Evolutionary conservation across 306 rosid genomes (phyloP).

Genomic region (Lablab purpureus): DNA sequence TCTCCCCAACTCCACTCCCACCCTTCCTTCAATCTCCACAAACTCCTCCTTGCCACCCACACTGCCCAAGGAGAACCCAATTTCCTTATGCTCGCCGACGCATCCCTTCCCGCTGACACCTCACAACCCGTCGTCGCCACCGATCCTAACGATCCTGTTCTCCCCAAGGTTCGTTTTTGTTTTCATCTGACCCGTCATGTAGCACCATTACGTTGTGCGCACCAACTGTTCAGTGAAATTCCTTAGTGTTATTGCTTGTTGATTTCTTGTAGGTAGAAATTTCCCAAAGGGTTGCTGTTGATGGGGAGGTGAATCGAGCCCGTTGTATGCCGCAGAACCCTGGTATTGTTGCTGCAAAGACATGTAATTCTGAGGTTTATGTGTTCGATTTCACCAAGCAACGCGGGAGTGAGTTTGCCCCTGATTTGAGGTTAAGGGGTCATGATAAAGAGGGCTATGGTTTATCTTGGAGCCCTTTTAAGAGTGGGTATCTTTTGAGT

Average conservation of each 20-base stretch:
- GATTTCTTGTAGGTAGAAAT: slow-evolving; percentile 64
- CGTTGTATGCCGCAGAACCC: slow-evolving; percentile 89
- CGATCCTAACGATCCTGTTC: slow-evolving; percentile 47
- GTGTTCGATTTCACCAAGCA: slow-evolving; percentile 71
- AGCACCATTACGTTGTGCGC: neutral
- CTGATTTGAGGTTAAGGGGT: slow-evolving; percentile 89
- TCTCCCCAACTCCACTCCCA: slow-evolving; percentile 55
- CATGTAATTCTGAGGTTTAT: slow-evolving; percentile 78
- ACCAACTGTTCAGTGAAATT: slow-evolving; percentile 56
- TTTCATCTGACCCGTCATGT: neutral
- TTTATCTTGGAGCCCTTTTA: slow-evolving; percentile 81
- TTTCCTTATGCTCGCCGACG: slow-evolving; percentile 78
- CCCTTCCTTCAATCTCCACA: slow-evolving; percentile 69
- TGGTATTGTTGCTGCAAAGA: slow-evolving; percentile 71
- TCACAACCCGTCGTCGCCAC: slow-evolving; percentile 45
- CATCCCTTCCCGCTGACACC: slow-evolving; percentile 56
- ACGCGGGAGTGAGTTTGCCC: slow-evolving; percentile 54
- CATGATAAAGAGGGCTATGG: slow-evolving; percentile 97
- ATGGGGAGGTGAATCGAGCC: slow-evolving; percentile 95
- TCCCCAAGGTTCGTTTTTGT: slow-evolving; percentile 68
- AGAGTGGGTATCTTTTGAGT: slow-evolving; percentile 79
- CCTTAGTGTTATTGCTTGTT: neutral
- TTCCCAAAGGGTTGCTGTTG: slow-evolving; percentile 67
- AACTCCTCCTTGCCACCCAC: slow-evolving; percentile 84
- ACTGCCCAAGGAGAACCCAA: slow-evolving; percentile 72